Evolutionary conservation across 2,329 filamentous ascomycete species (phyloP).

Genomic region (Fusarium falciforme): DNA sequence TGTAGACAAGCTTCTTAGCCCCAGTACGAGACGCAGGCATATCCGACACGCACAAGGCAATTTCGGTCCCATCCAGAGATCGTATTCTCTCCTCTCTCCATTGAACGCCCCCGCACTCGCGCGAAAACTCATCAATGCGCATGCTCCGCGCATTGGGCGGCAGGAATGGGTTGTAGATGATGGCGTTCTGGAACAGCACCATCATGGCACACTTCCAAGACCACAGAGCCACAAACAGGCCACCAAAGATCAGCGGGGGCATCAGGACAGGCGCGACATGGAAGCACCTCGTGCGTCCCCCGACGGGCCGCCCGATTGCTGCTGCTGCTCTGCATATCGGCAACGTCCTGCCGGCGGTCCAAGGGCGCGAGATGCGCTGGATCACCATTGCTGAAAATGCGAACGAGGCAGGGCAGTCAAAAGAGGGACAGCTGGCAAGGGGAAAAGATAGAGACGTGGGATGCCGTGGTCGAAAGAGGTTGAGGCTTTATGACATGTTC

Average conservation of each 20-base stretch:
- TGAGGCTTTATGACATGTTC: conserved; percentile 45
- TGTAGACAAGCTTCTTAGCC: conserved; percentile 56
- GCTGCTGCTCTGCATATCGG: conserved; percentile 10
- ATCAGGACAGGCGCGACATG: conserved; percentile 60
- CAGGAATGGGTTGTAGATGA: conserved; percentile 83
- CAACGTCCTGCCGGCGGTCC: conserved; percentile 14
- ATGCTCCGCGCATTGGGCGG: conserved; percentile 77
- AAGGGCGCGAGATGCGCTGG: conserved; percentile 37
- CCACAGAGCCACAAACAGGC: conserved; percentile 74
- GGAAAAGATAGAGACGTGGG: conserved; percentile 16
- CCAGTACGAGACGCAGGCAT: conserved; percentile 35
- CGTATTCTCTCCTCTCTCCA: conserved; percentile 75
- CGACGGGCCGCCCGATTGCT: conserved; percentile 9
- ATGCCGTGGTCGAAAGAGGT: conserved; percentile 24
- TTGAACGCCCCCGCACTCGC: conserved; percentile 67
- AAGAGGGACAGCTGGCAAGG: conserved; percentile 25
- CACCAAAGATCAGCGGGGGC: conserved; percentile 74
- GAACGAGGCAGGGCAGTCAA: background rate
- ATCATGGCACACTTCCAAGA: conserved; percentile 78
- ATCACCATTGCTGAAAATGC: conserved; percentile 37
- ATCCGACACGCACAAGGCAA: conserved; percentile 69
- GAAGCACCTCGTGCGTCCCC: conserved; percentile 37
- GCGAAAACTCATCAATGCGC: conserved; percentile 72
- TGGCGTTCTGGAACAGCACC: conserved; percentile 81
- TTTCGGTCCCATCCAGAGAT: conserved; percentile 72